Evolutionary conservation across 208 protist species (phyloP).

Genomic region (Porcisia deanei): DNA sequence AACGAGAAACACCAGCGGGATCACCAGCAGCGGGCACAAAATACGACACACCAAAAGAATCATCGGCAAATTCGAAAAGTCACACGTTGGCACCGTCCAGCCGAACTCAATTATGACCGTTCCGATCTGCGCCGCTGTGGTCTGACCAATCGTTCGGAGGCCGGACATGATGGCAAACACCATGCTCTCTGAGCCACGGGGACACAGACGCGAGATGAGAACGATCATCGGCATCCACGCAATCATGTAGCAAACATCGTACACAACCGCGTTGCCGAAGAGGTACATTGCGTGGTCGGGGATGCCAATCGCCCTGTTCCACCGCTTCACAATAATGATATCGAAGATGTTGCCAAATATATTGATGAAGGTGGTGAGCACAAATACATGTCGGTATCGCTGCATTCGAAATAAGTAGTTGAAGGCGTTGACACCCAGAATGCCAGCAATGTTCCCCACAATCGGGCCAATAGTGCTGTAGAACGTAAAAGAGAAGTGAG

Average conservation of each 20-base stretch:
- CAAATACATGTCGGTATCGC: constrained; percentile 51
- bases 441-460: constrained; percentile 43
- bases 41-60: constrained; percentile 59
- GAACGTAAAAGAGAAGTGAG: constrained; percentile 67
- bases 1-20: constrained; percentile 67
- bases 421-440: constrained; percentile 48
- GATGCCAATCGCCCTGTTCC: constrained; percentile 52
- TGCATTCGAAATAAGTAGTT: constrained; percentile 59
- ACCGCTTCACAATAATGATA: constrained; percentile 69
- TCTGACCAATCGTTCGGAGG: constrained; percentile 62
- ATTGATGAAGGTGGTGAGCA: constrained; percentile 34
- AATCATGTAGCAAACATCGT: constrained; percentile 61
- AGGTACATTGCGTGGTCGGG: constrained; percentile 70
- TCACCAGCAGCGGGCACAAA: constrained; percentile 41
- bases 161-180: constrained; percentile 81
- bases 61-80: constrained; percentile 53
- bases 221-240: constrained; percentile 74
- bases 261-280: constrained; percentile 55
- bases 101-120: constrained; percentile 48
- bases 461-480: constrained; percentile 54
- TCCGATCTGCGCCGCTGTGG: constrained; percentile 38
- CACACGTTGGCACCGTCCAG: constrained; percentile 51
- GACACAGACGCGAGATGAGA: constrained; percentile 78
- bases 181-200: constrained; percentile 70
- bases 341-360: constrained; percentile 45